Evolutionary conservation across 2,329 filamentous ascomycete genomes (phyloP).

Genomic region (Colletotrichum sp.): DNA sequence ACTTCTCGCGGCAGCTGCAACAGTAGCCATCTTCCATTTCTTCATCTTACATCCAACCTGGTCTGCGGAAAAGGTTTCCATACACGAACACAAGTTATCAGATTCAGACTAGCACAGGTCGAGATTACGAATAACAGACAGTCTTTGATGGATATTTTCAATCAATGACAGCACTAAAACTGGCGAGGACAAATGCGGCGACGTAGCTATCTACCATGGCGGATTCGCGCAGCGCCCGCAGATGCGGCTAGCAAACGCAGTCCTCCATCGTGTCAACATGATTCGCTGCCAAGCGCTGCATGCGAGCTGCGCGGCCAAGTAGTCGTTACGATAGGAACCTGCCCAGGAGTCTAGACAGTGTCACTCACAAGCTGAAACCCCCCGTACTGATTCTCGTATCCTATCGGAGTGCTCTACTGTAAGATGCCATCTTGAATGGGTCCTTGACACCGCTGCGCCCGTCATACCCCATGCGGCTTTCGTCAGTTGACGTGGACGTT

Average conservation of each 20-base stretch:
- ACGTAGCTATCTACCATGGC: background rate
- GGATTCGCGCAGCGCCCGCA: no score
- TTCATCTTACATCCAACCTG: no score
- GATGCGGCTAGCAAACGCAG: no score
- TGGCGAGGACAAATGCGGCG: background rate
- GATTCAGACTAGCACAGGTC: background rate
- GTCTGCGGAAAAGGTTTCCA: background rate
- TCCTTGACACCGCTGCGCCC: background rate
- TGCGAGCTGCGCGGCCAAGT: no score
- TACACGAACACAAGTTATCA: background rate
- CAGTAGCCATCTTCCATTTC: no score
- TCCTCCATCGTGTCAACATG: no score
- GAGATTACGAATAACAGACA: background rate
- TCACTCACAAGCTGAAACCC: background rate
- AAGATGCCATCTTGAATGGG: background rate
- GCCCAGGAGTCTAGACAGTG: background rate
- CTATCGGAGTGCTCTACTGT: background rate
- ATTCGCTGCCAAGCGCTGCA: no score
- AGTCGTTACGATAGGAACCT: background rate
- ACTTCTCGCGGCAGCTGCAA: no score
- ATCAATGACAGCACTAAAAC: background rate
- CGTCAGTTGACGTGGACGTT: background rate
- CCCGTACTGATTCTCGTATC: background rate
- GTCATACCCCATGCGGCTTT: background rate
- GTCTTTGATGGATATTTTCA: background rate